Evolutionary conservation across 2,329 filamentous ascomycete species (phyloP).

Genomic region (Aspergillus fumigatus): DNA sequence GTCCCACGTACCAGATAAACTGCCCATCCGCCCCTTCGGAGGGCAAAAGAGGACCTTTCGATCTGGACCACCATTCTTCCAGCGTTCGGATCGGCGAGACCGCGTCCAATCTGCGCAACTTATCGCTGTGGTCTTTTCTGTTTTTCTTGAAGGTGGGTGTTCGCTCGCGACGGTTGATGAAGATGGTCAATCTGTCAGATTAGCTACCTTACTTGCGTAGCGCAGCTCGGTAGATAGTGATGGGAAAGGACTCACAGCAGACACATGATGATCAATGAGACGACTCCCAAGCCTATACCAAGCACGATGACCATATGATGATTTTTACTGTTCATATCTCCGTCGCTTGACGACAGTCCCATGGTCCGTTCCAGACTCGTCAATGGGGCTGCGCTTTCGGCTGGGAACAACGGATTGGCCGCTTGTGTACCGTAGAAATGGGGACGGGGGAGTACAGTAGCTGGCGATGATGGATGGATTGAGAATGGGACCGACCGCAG

Average conservation of each 20-base stretch:
- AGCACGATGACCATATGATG: constrained; percentile 30
- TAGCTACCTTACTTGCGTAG: constrained; percentile 1
- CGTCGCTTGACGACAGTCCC: constrained; percentile 16
- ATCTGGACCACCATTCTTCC: constrained; percentile 34
- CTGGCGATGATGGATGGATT: neutral
- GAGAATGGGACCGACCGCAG: neutral
- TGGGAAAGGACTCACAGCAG: constrained; percentile 22
- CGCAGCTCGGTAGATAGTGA: neutral
- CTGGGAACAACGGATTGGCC: neutral
- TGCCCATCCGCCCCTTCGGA: constrained; percentile 31
- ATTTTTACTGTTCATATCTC: constrained; percentile 17
- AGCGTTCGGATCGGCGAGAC: constrained; percentile 33
- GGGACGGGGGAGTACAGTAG: neutral
- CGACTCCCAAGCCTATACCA: constrained; percentile 29
- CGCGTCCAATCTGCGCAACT: constrained; percentile 32
- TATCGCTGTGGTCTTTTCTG: constrained; percentile 24
- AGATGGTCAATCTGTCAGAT: constrained; percentile 24
- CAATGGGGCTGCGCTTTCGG: neutral
- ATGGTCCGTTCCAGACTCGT: constrained; percentile 6
- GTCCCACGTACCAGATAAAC: constrained; percentile 33
- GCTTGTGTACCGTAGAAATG: neutral
- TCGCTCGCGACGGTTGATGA: constrained; percentile 30
- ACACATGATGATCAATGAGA: constrained; percentile 28
- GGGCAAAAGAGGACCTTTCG: constrained; percentile 28
- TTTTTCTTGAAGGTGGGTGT: constrained; percentile 13